These are phyloP conservation scores for Cornus kousa DNA, from an alignment of 148 eudicot species.

Conservation along the genomic window DNA sequence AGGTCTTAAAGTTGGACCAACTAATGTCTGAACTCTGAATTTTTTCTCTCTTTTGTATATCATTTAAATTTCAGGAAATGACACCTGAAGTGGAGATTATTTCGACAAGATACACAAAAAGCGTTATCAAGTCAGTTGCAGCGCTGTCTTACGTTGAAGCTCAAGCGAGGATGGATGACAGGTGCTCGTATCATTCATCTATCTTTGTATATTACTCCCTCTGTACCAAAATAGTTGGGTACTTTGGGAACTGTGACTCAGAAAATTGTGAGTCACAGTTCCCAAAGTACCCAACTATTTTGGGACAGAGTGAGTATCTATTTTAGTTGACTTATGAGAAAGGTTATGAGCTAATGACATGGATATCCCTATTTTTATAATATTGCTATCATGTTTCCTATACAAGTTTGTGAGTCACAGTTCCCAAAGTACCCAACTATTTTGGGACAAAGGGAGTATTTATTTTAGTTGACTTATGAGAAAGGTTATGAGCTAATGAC, in stretches of 20 bases:
- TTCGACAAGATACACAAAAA: constrained; percentile 82
- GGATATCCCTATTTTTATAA: not conserved
- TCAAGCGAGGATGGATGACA: constrained; percentile 99
- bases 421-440: no score
- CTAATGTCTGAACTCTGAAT: not conserved
- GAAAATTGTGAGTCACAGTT: no score
- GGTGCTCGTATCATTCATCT: constrained; percentile 42
- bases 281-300: no score
- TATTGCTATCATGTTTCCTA: not conserved
- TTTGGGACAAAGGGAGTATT: no score
- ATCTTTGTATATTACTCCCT: not conserved
- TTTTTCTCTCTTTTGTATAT: constrained; percentile 7
- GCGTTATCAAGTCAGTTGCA: constrained; percentile 90
- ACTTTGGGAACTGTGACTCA: no score
- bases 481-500: not conserved
- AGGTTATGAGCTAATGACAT: not conserved
- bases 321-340: not conserved
- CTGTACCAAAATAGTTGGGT: no score
- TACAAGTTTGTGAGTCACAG: not conserved
- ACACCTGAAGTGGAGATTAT: constrained; percentile 88
- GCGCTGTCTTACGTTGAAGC: constrained; percentile 98
- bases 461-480: not conserved
- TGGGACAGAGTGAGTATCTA: no score
- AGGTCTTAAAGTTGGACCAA: constrained; percentile 33
- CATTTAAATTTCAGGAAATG: constrained; percentile 69